A percentile compares a stretch with the other conserved stretches of the same genome.
phyloP scores from a whole-genome alignment of 768 basidiomycete genomes.

The Mycena vitilis region DNA sequence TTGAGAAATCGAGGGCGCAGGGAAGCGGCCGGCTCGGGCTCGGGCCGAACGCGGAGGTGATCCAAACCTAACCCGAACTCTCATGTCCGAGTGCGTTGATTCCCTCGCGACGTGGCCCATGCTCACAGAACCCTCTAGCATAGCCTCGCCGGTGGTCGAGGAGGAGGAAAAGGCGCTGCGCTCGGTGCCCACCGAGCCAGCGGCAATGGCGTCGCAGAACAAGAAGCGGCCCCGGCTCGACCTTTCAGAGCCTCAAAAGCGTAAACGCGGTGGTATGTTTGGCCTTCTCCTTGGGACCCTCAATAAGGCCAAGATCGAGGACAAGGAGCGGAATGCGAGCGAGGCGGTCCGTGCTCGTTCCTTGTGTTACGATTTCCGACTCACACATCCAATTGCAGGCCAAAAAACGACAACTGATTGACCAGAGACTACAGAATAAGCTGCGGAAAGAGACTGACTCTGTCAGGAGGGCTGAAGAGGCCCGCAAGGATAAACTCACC shows the following conservation, averaged over 20 bases:
- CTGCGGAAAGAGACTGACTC: slow-evolving; percentile 87
- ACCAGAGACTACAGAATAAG: slow-evolving; percentile 87
- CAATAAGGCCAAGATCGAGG: slow-evolving; percentile 89
- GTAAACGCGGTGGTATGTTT: slow-evolving; percentile 89
- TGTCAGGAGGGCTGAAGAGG: slow-evolving; percentile 87
- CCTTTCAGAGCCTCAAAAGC: slow-evolving; percentile 68
- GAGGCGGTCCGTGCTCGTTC: slow-evolving; percentile 72
- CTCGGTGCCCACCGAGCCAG: slow-evolving; percentile 55
- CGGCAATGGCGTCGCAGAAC: slow-evolving; percentile 55
- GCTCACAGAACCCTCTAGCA: slow-evolving; percentile 27
- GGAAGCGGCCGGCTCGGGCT: too few species aligned
- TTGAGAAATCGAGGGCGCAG: too few species aligned
- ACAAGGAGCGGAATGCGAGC: slow-evolving; percentile 85
- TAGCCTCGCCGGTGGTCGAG: slow-evolving; percentile 47
- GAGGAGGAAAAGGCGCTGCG: slow-evolving; percentile 39
- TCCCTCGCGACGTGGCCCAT: background rate
- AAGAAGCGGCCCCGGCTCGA: slow-evolving; percentile 83
- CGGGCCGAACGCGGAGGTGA: too few species aligned
- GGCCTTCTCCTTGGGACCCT: slow-evolving; percentile 85
- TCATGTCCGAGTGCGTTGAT: slow-evolving; percentile 64
- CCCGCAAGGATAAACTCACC: slow-evolving; percentile 81
- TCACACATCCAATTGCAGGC: slow-evolving; percentile 57
- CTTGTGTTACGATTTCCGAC: slow-evolving; percentile 4
- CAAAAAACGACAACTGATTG: slow-evolving; percentile 85
- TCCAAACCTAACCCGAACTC: background rate